Evolutionary conservation across 2,329 filamentous ascomycete species (phyloP), one percentile per base, ranked within the genome.

Genomic region (Ceratocystis colombiana): DNA sequence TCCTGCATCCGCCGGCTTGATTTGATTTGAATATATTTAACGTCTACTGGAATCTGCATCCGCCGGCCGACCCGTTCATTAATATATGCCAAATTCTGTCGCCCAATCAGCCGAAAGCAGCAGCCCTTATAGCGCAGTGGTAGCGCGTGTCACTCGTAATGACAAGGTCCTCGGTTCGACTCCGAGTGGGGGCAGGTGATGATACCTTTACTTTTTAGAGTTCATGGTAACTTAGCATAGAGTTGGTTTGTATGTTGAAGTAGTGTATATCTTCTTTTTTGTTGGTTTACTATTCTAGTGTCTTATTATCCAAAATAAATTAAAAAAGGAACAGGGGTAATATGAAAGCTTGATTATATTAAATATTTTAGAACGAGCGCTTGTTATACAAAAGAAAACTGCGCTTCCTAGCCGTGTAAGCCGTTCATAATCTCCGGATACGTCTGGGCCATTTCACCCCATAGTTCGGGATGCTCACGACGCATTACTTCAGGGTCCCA

Each of bases 341-440:
- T 41, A 12, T 3, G 8, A 41, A 41, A 41, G 37, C 37, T 41
- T 46, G 6, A 20, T 61, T 28, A 50, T 37, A 50, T 33, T 50
- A 64, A 17, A 25, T 17, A 44, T 22, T 37, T 41, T 28, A 44
- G 55, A n/a, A n/a, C 7, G 30, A 22, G 46, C 46, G 45, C n/a
- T 25, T 17, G 15, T 50, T 61, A 17, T 46, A 41, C 10, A 44
- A 57, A n/a, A 41, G 20, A 17, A 28, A 46, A 20, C 46, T 6
- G 20, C 3, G 30, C 12, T 53, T 10, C n/a, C 64, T 70, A 84
- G n/a, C 81, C 82, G 72, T 88, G 86, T 68, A 94, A 89, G 25
- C 88, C 86, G 71, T 88, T 79, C 77, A 94, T 89, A 3, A 96
- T 87, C 69, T 88, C 84, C 6, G 92, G 92, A 73, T 96, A 96